Percentiles rank a stretch among this genome's conserved stretches.
phyloP scores from a whole-genome alignment of 345 rosid species.

The Pelargonium nanum region DNA sequence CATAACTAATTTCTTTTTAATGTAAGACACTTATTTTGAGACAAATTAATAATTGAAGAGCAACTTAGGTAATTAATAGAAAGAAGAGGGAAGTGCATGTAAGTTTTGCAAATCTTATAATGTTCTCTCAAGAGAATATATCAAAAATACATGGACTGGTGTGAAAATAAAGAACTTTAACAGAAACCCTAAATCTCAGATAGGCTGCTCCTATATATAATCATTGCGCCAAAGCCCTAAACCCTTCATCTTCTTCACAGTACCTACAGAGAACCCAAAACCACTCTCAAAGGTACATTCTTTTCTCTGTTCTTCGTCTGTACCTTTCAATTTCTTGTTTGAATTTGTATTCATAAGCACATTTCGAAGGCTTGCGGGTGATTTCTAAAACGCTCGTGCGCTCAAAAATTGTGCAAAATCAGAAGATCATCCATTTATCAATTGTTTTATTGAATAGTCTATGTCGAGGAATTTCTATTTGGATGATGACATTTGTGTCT shows the following conservation, averaged over 20 bases:
- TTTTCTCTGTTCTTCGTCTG: not conserved
- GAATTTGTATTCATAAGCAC: constrained; percentile 27
- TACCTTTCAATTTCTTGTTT: no score
- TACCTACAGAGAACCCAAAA: not conserved
- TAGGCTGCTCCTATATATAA: not conserved
- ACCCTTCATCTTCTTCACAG: not conserved
- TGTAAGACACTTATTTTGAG: no score
- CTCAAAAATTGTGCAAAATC: constrained; percentile 80
- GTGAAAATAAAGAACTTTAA: not conserved
- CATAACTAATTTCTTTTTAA: no score
- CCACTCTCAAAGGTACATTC: not conserved
- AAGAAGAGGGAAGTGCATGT: not conserved
- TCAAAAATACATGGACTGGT: not conserved
- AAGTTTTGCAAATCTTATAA: no score
- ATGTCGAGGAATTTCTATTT: constrained; percentile 15
- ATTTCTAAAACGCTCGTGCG: constrained; percentile 31
- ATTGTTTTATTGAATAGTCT: constrained; percentile 12
- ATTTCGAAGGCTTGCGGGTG: constrained; percentile 77
- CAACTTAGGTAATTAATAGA: no score
- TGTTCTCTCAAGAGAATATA: no score
- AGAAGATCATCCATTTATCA: constrained; percentile 16
- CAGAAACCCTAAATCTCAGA: not conserved
- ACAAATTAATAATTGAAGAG: no score
- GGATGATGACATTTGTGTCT: constrained; percentile 18
- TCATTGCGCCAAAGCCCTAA: not conserved